Percentiles rank a stretch among this genome's conserved stretches.
Evolutionary conservation across 331 rosid species (phyloP).

Genomic region (Ulmus americana): DNA sequence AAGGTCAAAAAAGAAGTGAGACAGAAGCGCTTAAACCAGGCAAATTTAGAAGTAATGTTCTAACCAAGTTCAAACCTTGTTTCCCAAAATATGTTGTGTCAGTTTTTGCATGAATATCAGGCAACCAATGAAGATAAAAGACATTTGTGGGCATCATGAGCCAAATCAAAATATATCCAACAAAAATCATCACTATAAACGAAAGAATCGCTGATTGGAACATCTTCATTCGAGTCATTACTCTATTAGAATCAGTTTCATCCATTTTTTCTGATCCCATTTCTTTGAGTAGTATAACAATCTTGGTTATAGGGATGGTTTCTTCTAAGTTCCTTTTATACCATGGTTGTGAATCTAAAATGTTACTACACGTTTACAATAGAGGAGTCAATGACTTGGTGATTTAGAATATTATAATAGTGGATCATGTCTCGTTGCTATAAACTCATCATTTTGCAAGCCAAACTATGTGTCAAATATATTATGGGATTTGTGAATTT

Average conservation of each 20-base stretch:
- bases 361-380: not conserved
- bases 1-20: not conserved
- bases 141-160: conserved; percentile 51
- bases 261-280: conserved; percentile 22
- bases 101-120: conserved; percentile 32
- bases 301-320: not conserved
- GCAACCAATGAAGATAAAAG: conserved; percentile 35
- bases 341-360: not conserved
- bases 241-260: conserved; percentile 10
- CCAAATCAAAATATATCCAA: conserved; percentile 50
- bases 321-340: not conserved
- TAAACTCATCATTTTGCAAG: not conserved
- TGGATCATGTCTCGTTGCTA: not conserved
- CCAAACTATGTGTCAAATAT: not conserved
- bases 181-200: conserved; percentile 32
- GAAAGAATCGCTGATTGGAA: conserved; percentile 30
- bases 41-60: too few species aligned
- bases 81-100: conserved; percentile 41
- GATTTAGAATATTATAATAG: not conserved
- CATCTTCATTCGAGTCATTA: conserved; percentile 12
- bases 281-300: not conserved
- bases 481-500: not conserved
- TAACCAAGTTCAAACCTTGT: conserved; percentile 35
- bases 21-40: not conserved
- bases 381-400: not conserved